Evolutionary conservation across 768 basidiomycete species (phyloP).

Genomic region (Floccularia luteovirens): DNA sequence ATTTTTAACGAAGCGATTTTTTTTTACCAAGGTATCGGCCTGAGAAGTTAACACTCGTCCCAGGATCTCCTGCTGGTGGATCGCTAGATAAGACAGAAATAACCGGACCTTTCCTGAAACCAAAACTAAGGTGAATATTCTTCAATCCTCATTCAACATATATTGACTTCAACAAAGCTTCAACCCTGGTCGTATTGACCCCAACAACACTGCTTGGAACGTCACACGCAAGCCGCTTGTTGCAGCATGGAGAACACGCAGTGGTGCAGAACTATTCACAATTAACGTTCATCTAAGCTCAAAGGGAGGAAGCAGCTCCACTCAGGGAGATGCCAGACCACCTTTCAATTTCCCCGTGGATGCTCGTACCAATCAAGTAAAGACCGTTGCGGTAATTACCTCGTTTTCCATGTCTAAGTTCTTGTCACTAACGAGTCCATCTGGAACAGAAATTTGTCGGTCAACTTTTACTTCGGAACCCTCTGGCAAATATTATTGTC

Average conservation of each 20-base stretch:
- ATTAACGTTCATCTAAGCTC: constrained; percentile 55
- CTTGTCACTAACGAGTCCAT: constrained; percentile 2
- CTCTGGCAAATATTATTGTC: constrained; percentile 40
- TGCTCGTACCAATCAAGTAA: constrained; percentile 40
- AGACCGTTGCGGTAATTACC: constrained; percentile 38
- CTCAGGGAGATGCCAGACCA: constrained; percentile 47
- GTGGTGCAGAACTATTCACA: constrained; percentile 42
- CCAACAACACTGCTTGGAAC: constrained; percentile 45
- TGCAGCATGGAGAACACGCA: constrained; percentile 42
- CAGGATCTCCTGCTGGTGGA: constrained; percentile 38
- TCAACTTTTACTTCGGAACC: constrained; percentile 31
- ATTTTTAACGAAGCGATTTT: background rate
- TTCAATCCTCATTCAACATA: constrained; percentile 1
- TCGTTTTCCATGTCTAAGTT: background rate
- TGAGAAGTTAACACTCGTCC: constrained; percentile 38
- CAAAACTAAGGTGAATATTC: constrained; percentile 32
- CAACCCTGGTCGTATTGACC: constrained; percentile 59
- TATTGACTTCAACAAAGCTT: constrained; percentile 55
- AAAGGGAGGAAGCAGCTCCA: constrained; percentile 48
- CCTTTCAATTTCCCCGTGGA: constrained; percentile 48
- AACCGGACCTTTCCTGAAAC: constrained; percentile 17
- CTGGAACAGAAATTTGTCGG: constrained; percentile 50
- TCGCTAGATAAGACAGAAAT: constrained; percentile 33
- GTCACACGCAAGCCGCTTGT: constrained; percentile 53
- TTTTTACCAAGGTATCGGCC: constrained; percentile 30